Evolutionary conservation across 2,329 filamentous ascomycete genomes (phyloP).

Genomic region (Fusarium graminum): DNA sequence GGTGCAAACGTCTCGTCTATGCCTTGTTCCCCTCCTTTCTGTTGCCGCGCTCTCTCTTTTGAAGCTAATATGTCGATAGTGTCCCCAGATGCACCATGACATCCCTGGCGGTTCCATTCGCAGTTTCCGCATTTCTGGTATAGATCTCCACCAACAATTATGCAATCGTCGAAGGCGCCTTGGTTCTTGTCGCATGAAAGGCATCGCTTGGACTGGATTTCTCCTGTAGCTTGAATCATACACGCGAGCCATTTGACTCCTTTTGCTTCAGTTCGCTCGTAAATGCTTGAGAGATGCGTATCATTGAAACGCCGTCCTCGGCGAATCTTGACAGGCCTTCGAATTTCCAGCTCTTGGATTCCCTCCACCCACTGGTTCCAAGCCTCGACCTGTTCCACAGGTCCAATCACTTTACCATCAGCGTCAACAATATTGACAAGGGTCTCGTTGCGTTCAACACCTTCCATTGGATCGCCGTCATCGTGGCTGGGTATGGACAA

Average conservation of each 20-base stretch:
- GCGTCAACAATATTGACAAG: constrained; percentile 56
- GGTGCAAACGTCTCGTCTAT: constrained; percentile 3
- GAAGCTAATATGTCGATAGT: constrained; percentile 39
- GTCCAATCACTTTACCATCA: constrained; percentile 56
- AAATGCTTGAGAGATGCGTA: constrained; percentile 57
- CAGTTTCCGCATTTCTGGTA: constrained; percentile 66
- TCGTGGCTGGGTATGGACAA: neutral
- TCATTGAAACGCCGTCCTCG: constrained; percentile 57
- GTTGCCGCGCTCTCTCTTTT: constrained; percentile 33
- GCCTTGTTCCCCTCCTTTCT: constrained; percentile 19
- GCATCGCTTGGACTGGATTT: constrained; percentile 57
- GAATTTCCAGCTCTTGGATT: constrained; percentile 56
- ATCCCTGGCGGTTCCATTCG: constrained; percentile 61
- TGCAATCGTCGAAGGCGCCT: constrained; percentile 61
- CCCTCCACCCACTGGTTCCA: constrained; percentile 58
- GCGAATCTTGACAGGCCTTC: constrained; percentile 58
- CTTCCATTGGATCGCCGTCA: constrained; percentile 40
- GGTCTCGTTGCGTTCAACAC: constrained; percentile 34
- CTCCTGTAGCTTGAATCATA: constrained; percentile 65
- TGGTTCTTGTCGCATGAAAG: constrained; percentile 57
- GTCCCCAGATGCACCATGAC: constrained; percentile 51
- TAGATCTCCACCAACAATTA: constrained; percentile 57
- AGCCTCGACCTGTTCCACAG: constrained; percentile 54
- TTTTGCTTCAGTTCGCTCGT: constrained; percentile 58
- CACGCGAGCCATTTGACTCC: constrained; percentile 62